phyloP scores from a whole-genome alignment of 192 early-diverging fungal species.

The Podila clonocystis region DNA sequence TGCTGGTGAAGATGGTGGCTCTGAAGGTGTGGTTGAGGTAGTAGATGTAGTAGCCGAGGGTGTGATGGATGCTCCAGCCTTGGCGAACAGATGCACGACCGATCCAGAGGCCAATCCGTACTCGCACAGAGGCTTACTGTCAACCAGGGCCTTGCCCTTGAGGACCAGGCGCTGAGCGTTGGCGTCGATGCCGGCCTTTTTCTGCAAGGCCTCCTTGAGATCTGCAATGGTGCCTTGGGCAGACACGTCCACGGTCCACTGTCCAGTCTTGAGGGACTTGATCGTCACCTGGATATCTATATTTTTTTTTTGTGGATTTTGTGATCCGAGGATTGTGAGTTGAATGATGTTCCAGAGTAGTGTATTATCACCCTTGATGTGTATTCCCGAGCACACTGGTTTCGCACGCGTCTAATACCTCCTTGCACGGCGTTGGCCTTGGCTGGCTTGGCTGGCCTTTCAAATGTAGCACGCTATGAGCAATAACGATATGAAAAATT shows the following conservation, averaged over 20 bases:
- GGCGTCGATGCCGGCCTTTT: conserved; percentile 34
- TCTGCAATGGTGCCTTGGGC: conserved; percentile 49
- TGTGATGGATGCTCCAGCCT: conserved; percentile 28
- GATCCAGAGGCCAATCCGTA: conserved; percentile 56
- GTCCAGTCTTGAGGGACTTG: conserved; percentile 55
- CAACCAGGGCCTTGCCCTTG: conserved; percentile 66
- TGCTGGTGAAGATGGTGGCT: background rate
- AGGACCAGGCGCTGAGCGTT: conserved; percentile 64
- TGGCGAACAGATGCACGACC: conserved; percentile 61
- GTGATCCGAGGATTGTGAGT: background rate
- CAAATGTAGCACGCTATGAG: conserved; percentile 37
- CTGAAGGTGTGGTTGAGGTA: background rate
- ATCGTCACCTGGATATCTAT: conserved; percentile 53
- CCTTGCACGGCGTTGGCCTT: conserved; percentile 30
- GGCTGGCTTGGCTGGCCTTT: conserved; percentile 26
- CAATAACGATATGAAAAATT: background rate
- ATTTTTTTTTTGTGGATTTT: too few relatives aligned
- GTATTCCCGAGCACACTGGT: background rate
- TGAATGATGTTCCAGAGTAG: too few relatives aligned
- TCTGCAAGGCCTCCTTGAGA: conserved; percentile 51
- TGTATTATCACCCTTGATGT: background rate
- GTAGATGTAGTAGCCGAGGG: background rate
- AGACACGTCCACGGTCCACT: conserved; percentile 49
- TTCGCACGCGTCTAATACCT: conserved; percentile 12
- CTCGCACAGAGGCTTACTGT: conserved; percentile 62